A percentile compares a stretch with the other conserved stretches of the same genome.
Evolutionary conservation across 2,329 filamentous ascomycete species (phyloP).

Genomic region (Neonectria faginata): DNA sequence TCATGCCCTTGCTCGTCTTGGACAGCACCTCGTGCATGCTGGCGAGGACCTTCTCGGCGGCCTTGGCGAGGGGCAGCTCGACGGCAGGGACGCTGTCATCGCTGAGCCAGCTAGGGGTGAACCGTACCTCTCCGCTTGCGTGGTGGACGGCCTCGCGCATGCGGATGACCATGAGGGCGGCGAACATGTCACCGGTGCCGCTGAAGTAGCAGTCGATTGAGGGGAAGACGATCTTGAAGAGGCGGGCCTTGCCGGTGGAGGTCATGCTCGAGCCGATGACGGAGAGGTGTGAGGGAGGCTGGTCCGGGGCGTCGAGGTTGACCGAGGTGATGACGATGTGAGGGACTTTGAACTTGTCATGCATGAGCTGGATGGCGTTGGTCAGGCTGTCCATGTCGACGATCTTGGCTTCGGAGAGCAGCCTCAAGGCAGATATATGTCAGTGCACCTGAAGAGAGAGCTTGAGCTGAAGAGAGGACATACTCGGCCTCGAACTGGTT

Average conservation of each 20-base stretch:
- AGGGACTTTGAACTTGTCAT: conserved; percentile 80
- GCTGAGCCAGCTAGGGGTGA: conserved; percentile 77
- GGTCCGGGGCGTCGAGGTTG: conserved; percentile 69
- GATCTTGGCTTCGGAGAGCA: conserved; percentile 88
- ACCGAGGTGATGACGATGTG: conserved; percentile 96
- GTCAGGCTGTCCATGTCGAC: conserved; percentile 78
- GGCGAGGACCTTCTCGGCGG: conserved; percentile 86
- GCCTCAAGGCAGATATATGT: conserved; percentile 60
- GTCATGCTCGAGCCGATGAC: conserved; percentile 82
- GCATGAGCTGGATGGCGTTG: conserved; percentile 80
- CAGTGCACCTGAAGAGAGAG: conserved; percentile 8
- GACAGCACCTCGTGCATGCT: conserved; percentile 90
- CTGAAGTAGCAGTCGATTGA: conserved; percentile 94
- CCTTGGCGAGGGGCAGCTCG: conserved; percentile 84
- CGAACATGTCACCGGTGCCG: conserved; percentile 98
- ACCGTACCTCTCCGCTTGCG: conserved; percentile 59
- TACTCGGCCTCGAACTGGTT: conserved; percentile 99
- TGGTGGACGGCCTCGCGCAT: conserved; percentile 81
- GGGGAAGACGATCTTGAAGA: conserved; percentile 90
- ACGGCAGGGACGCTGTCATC: conserved; percentile 75
- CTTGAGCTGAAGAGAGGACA: conserved; percentile 46
- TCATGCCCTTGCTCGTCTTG: conserved; percentile 75
- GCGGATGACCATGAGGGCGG: conserved; percentile 86
- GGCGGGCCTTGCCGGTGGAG: conserved; percentile 73
- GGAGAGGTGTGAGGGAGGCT: conserved; percentile 67